These are phyloP conservation scores for Diaporthe capsici DNA, from an alignment of 2,329 filamentous ascomycete species.

Conservation along the genomic window DNA sequence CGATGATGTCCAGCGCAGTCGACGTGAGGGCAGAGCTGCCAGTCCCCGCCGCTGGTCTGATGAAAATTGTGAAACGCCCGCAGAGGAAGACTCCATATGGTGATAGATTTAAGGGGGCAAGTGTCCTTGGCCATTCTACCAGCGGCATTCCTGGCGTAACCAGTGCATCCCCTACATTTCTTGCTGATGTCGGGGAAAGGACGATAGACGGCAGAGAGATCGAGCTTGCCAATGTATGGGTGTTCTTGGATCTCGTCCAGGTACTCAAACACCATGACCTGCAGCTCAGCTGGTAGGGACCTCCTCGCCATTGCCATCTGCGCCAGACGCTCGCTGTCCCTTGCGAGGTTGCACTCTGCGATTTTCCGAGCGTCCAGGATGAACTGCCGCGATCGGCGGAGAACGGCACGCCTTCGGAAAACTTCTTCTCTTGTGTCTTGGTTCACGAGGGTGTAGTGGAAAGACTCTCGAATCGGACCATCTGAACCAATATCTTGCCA, in stretches of 20 bases:
- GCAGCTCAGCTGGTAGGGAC: constrained; percentile 31
- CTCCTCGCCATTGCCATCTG: constrained; percentile 6
- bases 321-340: constrained; percentile 11
- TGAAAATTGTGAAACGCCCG: constrained; percentile 34
- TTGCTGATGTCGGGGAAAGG: constrained; percentile 28
- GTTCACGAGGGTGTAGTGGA: neutral
- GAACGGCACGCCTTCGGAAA: neutral
- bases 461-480: constrained; percentile 15
- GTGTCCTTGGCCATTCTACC: neutral
- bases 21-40: neutral
- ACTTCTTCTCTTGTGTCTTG: neutral
- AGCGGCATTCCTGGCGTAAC: neutral
- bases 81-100: constrained; percentile 30
- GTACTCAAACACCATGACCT: constrained; percentile 8
- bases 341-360: neutral
- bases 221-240: constrained; percentile 24
- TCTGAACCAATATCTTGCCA: constrained; percentile 16
- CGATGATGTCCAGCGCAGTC: constrained; percentile 2
- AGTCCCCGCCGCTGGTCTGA: neutral
- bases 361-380: constrained; percentile 28
- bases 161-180: neutral
- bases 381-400: constrained; percentile 33
- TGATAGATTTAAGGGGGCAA: constrained; percentile 27
- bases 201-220: constrained; percentile 26
- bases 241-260: constrained; percentile 16